A percentile compares a stretch with the other conserved stretches of the same genome.
These are phyloP conservation scores for Calonectria henricotiae DNA, from an alignment of 2,329 filamentous ascomycete genomes.

Conservation along the genomic window DNA sequence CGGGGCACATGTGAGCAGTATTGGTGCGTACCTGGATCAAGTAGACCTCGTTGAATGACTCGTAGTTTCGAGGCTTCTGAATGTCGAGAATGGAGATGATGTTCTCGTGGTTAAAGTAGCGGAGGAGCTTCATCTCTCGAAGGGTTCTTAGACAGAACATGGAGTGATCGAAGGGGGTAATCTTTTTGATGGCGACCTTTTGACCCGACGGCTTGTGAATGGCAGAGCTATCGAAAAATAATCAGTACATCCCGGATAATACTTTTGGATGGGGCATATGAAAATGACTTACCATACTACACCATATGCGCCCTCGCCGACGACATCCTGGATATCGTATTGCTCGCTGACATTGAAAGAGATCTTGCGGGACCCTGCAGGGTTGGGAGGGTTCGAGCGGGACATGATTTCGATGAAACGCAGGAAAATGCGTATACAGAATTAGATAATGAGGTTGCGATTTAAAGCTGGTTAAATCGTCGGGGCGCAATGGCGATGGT, in stretches of 20 bases:
- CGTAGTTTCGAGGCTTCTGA: conserved; percentile 96
- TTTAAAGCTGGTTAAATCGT: conserved; percentile 27
- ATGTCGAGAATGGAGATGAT: conserved; percentile 99
- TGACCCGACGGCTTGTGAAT: conserved; percentile 98
- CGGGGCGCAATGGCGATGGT: conserved; percentile 39
- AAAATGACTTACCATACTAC: conserved; percentile 87
- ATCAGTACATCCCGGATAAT: conserved; percentile 22
- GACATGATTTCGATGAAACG: conserved; percentile 61
- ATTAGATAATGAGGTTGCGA: conserved; percentile 26
- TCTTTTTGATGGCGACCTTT: conserved; percentile 99
- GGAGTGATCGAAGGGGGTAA: conserved; percentile 98
- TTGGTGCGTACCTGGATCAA: conserved; percentile 85
- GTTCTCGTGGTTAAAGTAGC: conserved; percentile 99
- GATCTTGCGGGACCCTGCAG: conserved; percentile 87
- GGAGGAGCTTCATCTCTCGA: conserved; percentile 98
- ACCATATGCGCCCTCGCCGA: conserved; percentile 97
- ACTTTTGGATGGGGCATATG: conserved; percentile 4
- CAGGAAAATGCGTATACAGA: conserved; percentile 25
- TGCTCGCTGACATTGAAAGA: conserved; percentile 99
- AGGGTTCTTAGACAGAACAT: conserved; percentile 98
- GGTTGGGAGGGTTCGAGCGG: conserved; percentile 71
- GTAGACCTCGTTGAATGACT: conserved; percentile 97
- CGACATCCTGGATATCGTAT: conserved; percentile 99
- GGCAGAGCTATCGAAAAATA: conserved; percentile 78
- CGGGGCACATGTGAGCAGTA: background rate